These are phyloP conservation scores for Aplosporella prunicola DNA, from an alignment of 2,329 filamentous ascomycete species.

Conservation along the genomic window DNA sequence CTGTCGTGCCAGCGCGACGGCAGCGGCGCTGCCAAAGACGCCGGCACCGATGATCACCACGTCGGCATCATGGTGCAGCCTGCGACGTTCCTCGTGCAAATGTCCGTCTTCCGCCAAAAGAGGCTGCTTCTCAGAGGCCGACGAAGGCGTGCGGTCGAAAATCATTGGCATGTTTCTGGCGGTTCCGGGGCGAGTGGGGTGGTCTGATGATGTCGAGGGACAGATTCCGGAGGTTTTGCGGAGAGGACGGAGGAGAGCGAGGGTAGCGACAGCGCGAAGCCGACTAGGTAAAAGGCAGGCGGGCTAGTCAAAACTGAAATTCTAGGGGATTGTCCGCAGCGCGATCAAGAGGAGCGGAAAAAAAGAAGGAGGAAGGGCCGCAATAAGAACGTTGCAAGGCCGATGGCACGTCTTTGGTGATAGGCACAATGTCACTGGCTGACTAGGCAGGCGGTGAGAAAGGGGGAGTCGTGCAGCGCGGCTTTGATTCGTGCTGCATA, in stretches of 20 bases:
- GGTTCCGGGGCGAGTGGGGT: background rate
- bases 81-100: slow-evolving; percentile 28
- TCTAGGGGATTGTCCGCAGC: too few relatives aligned
- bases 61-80: slow-evolving; percentile 57
- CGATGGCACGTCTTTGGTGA: too few relatives aligned
- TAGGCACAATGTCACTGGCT: too few relatives aligned
- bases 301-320: background rate
- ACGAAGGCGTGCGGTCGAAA: slow-evolving; percentile 5
- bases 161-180: slow-evolving; percentile 7
- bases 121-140: too few relatives aligned
- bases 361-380: too few relatives aligned
- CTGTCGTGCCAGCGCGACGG: slow-evolving; percentile 76
- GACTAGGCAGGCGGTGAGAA: too few relatives aligned
- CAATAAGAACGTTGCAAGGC: too few relatives aligned
- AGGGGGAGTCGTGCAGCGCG: too few relatives aligned
- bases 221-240: background rate
- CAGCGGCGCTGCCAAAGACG: slow-evolving; percentile 77
- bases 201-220: background rate
- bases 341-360: too few relatives aligned
- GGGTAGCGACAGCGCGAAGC: background rate
- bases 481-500: too few relatives aligned
- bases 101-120: too few relatives aligned
- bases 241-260: too few relatives aligned
- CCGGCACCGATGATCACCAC: slow-evolving; percentile 89
- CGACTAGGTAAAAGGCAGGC: background rate